Base-by-base conservation (phyloP, 2,329 filamentous ascomycete genomes). In the Phaeosphaeriaceae sp. region DNA sequence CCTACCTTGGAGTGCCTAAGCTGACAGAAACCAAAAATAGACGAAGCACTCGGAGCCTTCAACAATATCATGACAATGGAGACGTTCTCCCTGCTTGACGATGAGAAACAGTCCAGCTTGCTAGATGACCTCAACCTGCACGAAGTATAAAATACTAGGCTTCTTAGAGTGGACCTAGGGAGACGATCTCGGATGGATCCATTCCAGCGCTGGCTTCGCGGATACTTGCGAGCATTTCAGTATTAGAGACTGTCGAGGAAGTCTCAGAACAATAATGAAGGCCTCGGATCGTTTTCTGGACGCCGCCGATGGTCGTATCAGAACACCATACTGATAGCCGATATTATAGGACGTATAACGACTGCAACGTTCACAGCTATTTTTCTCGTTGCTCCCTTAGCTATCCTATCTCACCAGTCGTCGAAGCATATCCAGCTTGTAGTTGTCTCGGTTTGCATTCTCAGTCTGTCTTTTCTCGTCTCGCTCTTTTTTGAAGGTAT, bases 131-230 rank as follows among this genome's bases (percentile, higher is more conserved):
- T 69, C 18, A 67, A 52, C 9, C 47, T 68, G 12, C 53, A 61
- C 36, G 67, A 74, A 52, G 61, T 56, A 23, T 70, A 72, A 46
- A 68, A 72, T 21, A 73, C 69, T 8, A 60, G 70, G 38, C 54
- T 74, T 12, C 42, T 74, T n/a, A 53, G 71, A 41, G 56, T 68
- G 7, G 70, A 73, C 41, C 64, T 62, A 23, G 63, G 54, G 30
- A 50, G 56, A 5, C 63, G 66, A 50, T 46, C 48, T 12, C 46
- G 49, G 32, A 54, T 52, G n/a, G 55, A 56, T 26, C 49, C 54
- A 30, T 52, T 60, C 49, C 49, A 56, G 47, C 52, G 52, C 56
- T 54, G 45, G 48, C 54, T 60, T 29, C 45, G 52, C 42, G 45
- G 33, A 23, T 47, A 60, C 48, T 42, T 60, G 39, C 45, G 56